phyloP scores from a whole-genome alignment of 495 filamentous ascomycete species.

The Penicillium manginii region DNA sequence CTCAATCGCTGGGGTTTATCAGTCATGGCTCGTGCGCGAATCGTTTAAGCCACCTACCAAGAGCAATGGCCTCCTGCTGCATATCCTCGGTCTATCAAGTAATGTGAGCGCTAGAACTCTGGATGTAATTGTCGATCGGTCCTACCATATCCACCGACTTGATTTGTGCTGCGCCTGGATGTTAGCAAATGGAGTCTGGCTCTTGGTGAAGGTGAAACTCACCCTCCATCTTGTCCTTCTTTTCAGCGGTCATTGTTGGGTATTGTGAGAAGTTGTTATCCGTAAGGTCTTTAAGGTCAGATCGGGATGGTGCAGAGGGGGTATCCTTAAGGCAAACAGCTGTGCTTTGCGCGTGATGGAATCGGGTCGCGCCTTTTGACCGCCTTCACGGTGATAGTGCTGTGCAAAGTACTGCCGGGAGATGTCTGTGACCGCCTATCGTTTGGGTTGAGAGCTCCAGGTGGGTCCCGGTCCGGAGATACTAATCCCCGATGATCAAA shows the following conservation, averaged over 20 bases:
- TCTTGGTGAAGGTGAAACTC: slow-evolving; percentile 26
- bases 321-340: not conserved
- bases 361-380: slow-evolving; percentile 1
- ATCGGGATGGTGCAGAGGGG: not conserved
- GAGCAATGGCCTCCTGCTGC: slow-evolving; percentile 91
- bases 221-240: slow-evolving; percentile 75
- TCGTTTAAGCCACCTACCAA: slow-evolving; percentile 64
- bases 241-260: slow-evolving; percentile 55
- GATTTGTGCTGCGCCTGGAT: slow-evolving; percentile 70
- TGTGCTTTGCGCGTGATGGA: slow-evolving; percentile 1
- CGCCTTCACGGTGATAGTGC: not conserved
- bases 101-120: slow-evolving; percentile 22
- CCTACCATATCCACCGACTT: slow-evolving; percentile 98
- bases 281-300: not conserved
- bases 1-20: slow-evolving; percentile 70
- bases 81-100: slow-evolving; percentile 83
- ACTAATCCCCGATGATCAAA: not conserved
- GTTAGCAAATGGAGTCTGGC: not conserved
- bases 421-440: not conserved
- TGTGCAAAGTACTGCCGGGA: not conserved
- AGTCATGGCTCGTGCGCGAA: slow-evolving; percentile 17
- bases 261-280: not conserved
- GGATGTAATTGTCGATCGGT: slow-evolving; percentile 1
- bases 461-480: not conserved
- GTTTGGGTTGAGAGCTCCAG: not conserved